Base-by-base conservation (phyloP, 163 green algal species). In the Smithsoniella earleae region DNA sequence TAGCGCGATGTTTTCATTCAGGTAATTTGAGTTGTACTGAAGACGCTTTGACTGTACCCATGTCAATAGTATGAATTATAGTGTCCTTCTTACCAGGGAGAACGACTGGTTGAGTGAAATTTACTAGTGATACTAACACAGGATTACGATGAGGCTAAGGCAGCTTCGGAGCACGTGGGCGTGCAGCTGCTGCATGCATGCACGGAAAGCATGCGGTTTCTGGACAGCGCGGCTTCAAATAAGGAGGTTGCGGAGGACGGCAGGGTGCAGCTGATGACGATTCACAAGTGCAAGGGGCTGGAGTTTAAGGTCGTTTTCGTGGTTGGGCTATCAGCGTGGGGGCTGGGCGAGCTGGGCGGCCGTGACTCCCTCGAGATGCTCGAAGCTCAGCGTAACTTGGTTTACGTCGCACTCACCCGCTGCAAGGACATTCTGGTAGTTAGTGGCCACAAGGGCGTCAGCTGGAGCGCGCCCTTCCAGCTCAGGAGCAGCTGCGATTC, bases 261-360 rank as follows among this genome's bases (percentile, higher is more conserved):
- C 8, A 64, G 33, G 49, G 49, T 64, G 49, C 49, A 64, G 49
- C 49, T 64, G 49, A 64, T 64, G 49, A 64, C 49, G 49, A 64
- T 64, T 25, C 49, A 64, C 49, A 64, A 64, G 49, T 25, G 25
- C 49, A 64, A 64, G 49, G 49, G 49, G 25, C 49, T 64, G 25
- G 49, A 64, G 49, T 64, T 64, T 27, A 25, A 27, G 49, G 49
- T 18, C 49, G 49, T 64, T 25, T 36, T 64, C 13, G 25, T 64
- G 1, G 6, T 64, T 6, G 49, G 49, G 6, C 49, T 64, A 6
- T 64, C 49, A 6, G 6, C 31, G 49, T 64, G 31, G 8, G 49
- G 49, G 25, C 13, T 64, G 44, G 49, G 49, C 6, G 49, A 10
- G 25, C 8, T 6, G 49, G 8, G 8, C 25, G n/a, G n/a, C n/a